phyloP scores from a whole-genome alignment of 1,284 basidiomycete genomes.

The Fomitopsis palustris region DNA sequence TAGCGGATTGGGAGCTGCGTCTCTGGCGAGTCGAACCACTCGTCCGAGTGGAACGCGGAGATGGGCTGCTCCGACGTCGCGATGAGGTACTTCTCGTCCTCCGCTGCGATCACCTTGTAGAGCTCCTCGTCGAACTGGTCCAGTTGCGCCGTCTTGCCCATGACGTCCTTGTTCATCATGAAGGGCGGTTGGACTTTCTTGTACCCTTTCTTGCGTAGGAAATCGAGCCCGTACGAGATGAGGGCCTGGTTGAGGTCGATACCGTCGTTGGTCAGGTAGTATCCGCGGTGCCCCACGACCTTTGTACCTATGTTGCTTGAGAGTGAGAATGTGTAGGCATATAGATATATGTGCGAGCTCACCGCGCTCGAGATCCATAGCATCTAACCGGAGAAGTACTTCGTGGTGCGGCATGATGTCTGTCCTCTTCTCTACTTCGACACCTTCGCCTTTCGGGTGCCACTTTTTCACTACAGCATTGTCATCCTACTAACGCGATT shows the following conservation, averaged over 20 bases:
- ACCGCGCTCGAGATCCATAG: slow-evolving; percentile 96
- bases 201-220: slow-evolving; percentile 79
- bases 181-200: slow-evolving; percentile 98
- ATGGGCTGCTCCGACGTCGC: slow-evolving; percentile 99
- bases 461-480: slow-evolving; percentile 81
- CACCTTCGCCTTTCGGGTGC: slow-evolving; percentile 82
- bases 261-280: slow-evolving; percentile 94
- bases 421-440: slow-evolving; percentile 52
- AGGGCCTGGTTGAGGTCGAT: slow-evolving; percentile 97
- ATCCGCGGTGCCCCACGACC: slow-evolving; percentile 93
- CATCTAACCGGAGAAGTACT: slow-evolving; percentile 89
- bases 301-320: slow-evolving; percentile 63
- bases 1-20: slow-evolving; percentile 88
- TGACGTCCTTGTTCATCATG: slow-evolving; percentile 97
- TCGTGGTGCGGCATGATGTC: slow-evolving; percentile 95
- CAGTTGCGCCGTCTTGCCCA: slow-evolving; percentile 97
- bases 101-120: slow-evolving; percentile 91
- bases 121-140: slow-evolving; percentile 98
- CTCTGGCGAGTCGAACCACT: slow-evolving; percentile 95
- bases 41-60: slow-evolving; percentile 91
- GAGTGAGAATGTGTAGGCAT: background rate
- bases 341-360: slow-evolving; percentile 9
- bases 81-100: slow-evolving; percentile 98
- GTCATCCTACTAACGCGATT: slow-evolving; percentile 65
- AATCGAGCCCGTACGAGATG: slow-evolving; percentile 94